A percentile compares a stretch with the other conserved stretches of the same genome.
These are phyloP conservation scores for Neurospora hispaniola DNA, from an alignment of 495 filamentous ascomycete species.

Conservation along the genomic window DNA sequence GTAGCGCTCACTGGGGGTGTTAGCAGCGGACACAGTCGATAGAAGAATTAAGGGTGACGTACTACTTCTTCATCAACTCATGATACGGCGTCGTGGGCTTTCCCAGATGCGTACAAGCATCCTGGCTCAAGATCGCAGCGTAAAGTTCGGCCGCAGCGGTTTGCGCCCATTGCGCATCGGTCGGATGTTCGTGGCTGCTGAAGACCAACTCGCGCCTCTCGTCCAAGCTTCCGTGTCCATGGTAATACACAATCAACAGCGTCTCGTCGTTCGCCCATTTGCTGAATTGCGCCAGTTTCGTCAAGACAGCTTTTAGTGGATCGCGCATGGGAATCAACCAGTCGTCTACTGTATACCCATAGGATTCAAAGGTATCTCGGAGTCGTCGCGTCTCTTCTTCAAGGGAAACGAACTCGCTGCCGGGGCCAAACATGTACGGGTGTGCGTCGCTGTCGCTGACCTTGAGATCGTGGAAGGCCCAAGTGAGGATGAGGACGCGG, in stretches of 20 bases:
- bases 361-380: conserved; percentile 15
- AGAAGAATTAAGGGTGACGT: background rate
- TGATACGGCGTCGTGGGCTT: conserved; percentile 1
- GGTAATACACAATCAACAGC: conserved; percentile 24
- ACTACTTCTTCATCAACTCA: conserved; percentile 25
- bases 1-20: conserved; percentile 19
- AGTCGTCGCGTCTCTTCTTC: conserved; percentile 24
- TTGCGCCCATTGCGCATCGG: conserved; percentile 19
- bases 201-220: conserved; percentile 25
- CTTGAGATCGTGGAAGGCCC: conserved; percentile 23
- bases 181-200: conserved; percentile 26
- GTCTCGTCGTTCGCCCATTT: conserved; percentile 17
- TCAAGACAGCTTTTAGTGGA: conserved; percentile 7
- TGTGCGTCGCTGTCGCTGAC: conserved; percentile 2
- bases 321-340: conserved; percentile 21
- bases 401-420: conserved; percentile 18
- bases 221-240: conserved; percentile 24
- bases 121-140: conserved; percentile 13
- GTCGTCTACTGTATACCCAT: conserved; percentile 20
- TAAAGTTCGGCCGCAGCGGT: conserved; percentile 24
- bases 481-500: conserved; percentile 22
- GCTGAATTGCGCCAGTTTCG: conserved; percentile 14
- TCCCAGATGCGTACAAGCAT: conserved; percentile 9
- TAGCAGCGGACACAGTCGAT: background rate
- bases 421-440: conserved; percentile 15